Base-by-base conservation (phyloP, 1,139 yeast genomes). In the Kodamaea alishanica region DNA sequence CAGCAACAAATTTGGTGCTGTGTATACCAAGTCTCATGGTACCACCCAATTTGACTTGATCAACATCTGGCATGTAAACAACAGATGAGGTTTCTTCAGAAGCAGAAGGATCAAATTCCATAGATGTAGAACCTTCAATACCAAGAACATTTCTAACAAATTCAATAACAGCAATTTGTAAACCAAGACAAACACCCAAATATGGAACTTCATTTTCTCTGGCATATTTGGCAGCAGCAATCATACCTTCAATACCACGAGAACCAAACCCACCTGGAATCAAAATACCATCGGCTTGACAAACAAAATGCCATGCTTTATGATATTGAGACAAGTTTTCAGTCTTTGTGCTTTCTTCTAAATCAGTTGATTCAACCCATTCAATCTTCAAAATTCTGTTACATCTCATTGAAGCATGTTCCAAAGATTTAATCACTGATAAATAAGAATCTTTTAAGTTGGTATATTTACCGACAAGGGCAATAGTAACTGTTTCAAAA, bases 261-360 rank as follows among this genome's bases (percentile, higher is more conserved):
- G 81, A 70, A 46, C 99, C 99, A 59, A 94, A 94, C 2, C 99
- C 99, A 58, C 99, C 99, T 30, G 99, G 98, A 42, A 94, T 96
- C 47, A 94, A 76, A 49, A 94, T 86, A 65, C 98, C 98, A 63
- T 94, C 96, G 22, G 98, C 96, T 55, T 86, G 81, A 61, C 96
- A 88, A 50, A 94, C 82, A 52, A 77, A 73, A 56, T 88, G 94
- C 99, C 98, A 94, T 41, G 97, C 96, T 60, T 84, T 83, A 65
- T 92, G 96, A 70, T 85, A 90, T 54, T 79, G 78, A 41, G 84
- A 79, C 66, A 89, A 84, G 55, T 82, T 78, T 32, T 67, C 57
- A 28, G 67, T 67, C 58, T 81, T 81, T 39, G 81, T 70, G 46
- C 77, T 82, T 38, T 81, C 81, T 67, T 90, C 98, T 58, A 92